Evolutionary conservation across 768 basidiomycete genomes (phyloP).

Genomic region (Boletus subparvulus): DNA sequence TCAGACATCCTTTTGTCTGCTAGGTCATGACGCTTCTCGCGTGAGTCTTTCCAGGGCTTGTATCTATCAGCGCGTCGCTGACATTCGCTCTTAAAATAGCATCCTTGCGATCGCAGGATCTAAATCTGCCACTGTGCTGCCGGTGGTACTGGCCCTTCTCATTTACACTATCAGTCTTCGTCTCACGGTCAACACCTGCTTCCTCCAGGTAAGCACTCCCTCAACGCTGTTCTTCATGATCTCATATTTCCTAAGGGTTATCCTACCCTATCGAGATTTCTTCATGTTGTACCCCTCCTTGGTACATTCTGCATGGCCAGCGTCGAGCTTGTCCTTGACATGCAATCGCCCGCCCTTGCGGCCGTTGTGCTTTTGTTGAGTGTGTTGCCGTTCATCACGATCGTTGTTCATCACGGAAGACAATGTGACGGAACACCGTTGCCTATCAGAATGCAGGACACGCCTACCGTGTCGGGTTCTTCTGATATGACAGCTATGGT

Average conservation of each 20-base stretch:
- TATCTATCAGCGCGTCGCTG: too few relatives aligned
- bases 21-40: conserved; percentile 16
- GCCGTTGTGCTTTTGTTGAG: conserved; percentile 7
- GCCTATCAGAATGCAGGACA: background rate
- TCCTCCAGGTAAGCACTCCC: background rate
- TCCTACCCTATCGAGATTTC: conserved; percentile 2
- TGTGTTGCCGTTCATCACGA: conserved; percentile 5
- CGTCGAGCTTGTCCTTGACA: conserved; percentile 3
- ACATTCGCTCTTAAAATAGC: background rate
- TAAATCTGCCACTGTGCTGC: background rate
- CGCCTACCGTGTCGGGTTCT: too few relatives aligned
- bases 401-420: background rate
- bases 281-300: conserved; percentile 15
- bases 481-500: background rate
- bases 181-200: conserved; percentile 3
- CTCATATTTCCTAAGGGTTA: background rate
- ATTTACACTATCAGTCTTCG: conserved; percentile 21
- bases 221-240: background rate
- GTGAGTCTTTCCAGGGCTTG: conserved; percentile 1
- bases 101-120: conserved; percentile 14
- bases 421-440: background rate
- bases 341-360: conserved; percentile 9
- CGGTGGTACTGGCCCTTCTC: conserved; percentile 13
- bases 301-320: conserved; percentile 13
- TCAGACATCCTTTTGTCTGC: background rate